These are phyloP conservation scores for Magnusiomyces magnusii DNA, from an alignment of 1,139 yeast species.

Conservation along the genomic window DNA sequence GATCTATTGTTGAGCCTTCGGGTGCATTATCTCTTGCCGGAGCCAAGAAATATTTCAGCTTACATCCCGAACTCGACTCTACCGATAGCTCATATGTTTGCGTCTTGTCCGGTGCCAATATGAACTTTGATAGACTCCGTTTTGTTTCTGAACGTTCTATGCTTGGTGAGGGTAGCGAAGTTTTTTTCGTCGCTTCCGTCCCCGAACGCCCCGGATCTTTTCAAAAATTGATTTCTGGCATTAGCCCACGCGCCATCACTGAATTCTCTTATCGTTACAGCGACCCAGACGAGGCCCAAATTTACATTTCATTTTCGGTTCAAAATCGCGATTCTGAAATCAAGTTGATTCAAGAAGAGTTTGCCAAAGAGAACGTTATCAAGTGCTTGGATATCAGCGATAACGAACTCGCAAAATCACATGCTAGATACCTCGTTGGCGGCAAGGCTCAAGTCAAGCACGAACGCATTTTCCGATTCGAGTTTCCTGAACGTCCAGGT, in stretches of 20 bases:
- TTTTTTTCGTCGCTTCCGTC: slow-evolving; percentile 78
- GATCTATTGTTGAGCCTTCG: slow-evolving; percentile 92
- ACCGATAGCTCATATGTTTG: slow-evolving; percentile 60
- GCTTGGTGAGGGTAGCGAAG: slow-evolving; percentile 95
- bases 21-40: slow-evolving; percentile 98
- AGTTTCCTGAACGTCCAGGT: slow-evolving; percentile 97
- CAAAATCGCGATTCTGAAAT: slow-evolving; percentile 58
- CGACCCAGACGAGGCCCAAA: slow-evolving; percentile 53
- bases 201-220: slow-evolving; percentile 96
- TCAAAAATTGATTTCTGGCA: slow-evolving; percentile 58
- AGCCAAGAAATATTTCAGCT: slow-evolving; percentile 64
- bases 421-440: slow-evolving; percentile 93
- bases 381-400: slow-evolving; percentile 76
- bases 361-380: slow-evolving; percentile 34
- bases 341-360: slow-evolving; percentile 38
- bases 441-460: slow-evolving; percentile 63
- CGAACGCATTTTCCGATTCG: slow-evolving; percentile 76
- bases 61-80: slow-evolving; percentile 51
- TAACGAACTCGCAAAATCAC: slow-evolving; percentile 91
- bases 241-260: slow-evolving; percentile 83
- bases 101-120: slow-evolving; percentile 89
- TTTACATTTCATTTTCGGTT: slow-evolving; percentile 83
- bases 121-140: slow-evolving; percentile 93
- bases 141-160: slow-evolving; percentile 98
- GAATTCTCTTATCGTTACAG: slow-evolving; percentile 84